A percentile compares a stretch with the other conserved stretches of the same genome.
Conservation (phyloP, 1,284 basidiomycete species). For the Neolentinus lepideus region DNA sequence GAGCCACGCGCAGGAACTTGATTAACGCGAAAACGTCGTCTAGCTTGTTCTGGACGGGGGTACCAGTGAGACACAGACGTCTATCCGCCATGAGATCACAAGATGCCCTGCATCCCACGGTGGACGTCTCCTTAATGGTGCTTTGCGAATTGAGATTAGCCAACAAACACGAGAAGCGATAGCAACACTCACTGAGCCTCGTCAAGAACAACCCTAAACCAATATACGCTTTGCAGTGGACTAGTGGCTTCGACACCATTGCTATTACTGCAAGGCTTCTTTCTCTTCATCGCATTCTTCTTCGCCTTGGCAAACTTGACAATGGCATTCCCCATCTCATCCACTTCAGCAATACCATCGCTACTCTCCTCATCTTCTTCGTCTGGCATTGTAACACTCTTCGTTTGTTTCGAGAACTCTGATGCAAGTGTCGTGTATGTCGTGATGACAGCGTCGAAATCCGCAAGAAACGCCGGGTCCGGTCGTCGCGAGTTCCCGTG, state of each 20-base stretch:
- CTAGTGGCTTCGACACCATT: constrained; percentile 61
- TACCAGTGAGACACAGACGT: constrained; percentile 91
- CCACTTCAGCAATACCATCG: constrained; percentile 49
- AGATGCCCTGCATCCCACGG: constrained; percentile 90
- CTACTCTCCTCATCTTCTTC: constrained; percentile 65
- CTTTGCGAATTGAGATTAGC: constrained; percentile 31
- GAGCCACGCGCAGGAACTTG: constrained; percentile 90
- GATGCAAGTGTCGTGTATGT: constrained; percentile 95
- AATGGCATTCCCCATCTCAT: constrained; percentile 61
- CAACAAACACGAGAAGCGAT: constrained; percentile 6
- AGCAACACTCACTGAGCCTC: constrained; percentile 84
- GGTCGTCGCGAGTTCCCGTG: constrained; percentile 88
- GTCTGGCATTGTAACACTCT: constrained; percentile 47
- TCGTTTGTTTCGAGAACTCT: constrained; percentile 88
- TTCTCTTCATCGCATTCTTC: constrained; percentile 58
- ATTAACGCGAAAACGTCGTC: constrained; percentile 97
- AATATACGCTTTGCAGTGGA: constrained; percentile 92
- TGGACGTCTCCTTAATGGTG: constrained; percentile 93
- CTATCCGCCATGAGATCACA: constrained; percentile 94
- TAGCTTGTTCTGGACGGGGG: constrained; percentile 97
- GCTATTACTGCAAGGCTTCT: constrained; percentile 50
- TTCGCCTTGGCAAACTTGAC: constrained; percentile 48
- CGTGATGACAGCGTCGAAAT: constrained; percentile 97
- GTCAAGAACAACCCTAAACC: constrained; percentile 97
- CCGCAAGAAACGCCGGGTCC: constrained; percentile 79